A percentile compares a stretch with the other conserved stretches of the same genome.
These are phyloP conservation scores for Ganoderma boninense DNA, from an alignment of 1,284 basidiomycete genomes.

Conservation along the genomic window DNA sequence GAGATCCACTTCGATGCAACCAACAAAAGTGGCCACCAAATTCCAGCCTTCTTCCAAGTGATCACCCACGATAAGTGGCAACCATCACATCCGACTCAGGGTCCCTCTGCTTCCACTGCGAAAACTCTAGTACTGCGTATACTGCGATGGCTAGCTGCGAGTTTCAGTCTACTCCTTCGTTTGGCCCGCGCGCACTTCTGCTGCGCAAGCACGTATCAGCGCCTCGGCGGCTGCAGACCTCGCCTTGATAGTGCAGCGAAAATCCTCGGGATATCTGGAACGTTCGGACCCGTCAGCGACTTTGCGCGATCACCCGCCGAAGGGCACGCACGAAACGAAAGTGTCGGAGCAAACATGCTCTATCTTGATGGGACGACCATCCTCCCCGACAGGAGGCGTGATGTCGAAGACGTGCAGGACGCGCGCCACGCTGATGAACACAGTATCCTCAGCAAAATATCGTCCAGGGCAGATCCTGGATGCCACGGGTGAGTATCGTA, in stretches of 20 bases:
- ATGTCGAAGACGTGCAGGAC: conserved; percentile 22
- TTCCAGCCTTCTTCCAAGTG: neutral
- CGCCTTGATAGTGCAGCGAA: conserved; percentile 11
- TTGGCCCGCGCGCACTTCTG: neutral
- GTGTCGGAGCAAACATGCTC: neutral
- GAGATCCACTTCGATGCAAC: neutral
- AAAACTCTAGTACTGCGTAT: neutral
- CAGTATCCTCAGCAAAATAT: conserved; percentile 12
- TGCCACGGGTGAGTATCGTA: neutral
- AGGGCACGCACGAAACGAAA: conserved; percentile 8
- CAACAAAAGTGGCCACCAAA: neutral
- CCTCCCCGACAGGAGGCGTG: conserved; percentile 11
- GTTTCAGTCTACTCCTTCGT: neutral
- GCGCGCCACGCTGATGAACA: conserved; percentile 19
- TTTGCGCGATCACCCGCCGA: neutral
- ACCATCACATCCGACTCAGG: neutral
- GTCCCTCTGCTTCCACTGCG: no score
- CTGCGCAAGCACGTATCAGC: conserved; percentile 1
- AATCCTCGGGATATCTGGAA: conserved; percentile 15
- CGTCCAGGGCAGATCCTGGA: conserved; percentile 28
- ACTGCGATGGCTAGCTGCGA: no score
- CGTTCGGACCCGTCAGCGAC: neutral
- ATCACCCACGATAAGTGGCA: neutral
- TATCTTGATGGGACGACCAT: conserved; percentile 11
- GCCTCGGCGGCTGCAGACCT: conserved; percentile 2